A percentile compares a stretch with the other conserved stretches of the same genome.
These are phyloP conservation scores for Podaxis sp. DNA, from an alignment of 768 basidiomycete genomes.

Conservation along the genomic window DNA sequence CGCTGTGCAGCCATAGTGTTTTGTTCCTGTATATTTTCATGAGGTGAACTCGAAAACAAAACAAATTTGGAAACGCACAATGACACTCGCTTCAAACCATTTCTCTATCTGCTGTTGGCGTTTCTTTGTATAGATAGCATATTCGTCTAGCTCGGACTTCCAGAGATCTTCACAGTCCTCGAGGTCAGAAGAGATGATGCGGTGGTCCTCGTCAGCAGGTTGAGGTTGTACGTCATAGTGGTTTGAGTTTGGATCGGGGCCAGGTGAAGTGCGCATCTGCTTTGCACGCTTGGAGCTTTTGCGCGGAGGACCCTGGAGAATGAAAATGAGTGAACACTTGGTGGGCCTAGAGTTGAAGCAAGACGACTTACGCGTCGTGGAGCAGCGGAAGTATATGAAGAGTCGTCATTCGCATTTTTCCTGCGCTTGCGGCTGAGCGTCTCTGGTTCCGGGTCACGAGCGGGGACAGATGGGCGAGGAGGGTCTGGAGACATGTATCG, in stretches of 20 bases:
- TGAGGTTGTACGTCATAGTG: slow-evolving; percentile 21
- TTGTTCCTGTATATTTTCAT: slow-evolving; percentile 53
- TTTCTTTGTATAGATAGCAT: slow-evolving; percentile 69
- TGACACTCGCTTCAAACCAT: slow-evolving; percentile 67
- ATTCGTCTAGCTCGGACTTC: slow-evolving; percentile 67
- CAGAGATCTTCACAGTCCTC: slow-evolving; percentile 82
- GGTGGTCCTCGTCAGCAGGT: slow-evolving; percentile 40
- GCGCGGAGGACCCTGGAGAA: slow-evolving; percentile 7
- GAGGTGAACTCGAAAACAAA: slow-evolving; percentile 11
- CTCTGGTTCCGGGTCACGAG: slow-evolving; percentile 11
- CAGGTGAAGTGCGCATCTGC: slow-evolving; percentile 30
- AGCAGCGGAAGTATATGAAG: slow-evolving; percentile 48
- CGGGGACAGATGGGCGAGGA: neutral
- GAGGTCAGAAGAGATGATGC: slow-evolving; percentile 69
- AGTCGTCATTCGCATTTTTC: slow-evolving; percentile 47
- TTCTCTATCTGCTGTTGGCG: slow-evolving; percentile 71
- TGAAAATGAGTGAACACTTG: neutral
- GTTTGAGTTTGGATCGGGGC: slow-evolving; percentile 27
- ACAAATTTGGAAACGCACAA: slow-evolving; percentile 40
- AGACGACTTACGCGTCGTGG: slow-evolving; percentile 55
- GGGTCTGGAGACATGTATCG: slow-evolving; percentile 16
- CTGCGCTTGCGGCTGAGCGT: slow-evolving; percentile 48
- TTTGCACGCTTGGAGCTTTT: slow-evolving; percentile 21
- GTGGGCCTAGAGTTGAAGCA: slow-evolving; percentile 6
- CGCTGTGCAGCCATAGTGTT: slow-evolving; percentile 61